phyloP scores from a whole-genome alignment of 768 basidiomycete genomes.

The Lenzites betulinus region DNA sequence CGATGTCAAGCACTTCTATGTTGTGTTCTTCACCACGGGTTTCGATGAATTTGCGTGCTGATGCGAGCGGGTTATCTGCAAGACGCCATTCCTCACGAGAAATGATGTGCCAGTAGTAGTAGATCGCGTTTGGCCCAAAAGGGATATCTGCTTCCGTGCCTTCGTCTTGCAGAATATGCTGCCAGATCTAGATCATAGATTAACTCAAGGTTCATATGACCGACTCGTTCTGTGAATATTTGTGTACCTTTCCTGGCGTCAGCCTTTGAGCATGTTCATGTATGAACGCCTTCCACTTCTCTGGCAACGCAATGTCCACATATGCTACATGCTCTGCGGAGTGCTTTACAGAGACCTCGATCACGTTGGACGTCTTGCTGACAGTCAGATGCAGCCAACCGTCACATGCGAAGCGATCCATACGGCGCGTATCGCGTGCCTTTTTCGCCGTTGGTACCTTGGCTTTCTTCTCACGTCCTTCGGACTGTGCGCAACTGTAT shows the following conservation, averaged over 20 bases:
- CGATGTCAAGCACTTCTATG: constrained; percentile 3
- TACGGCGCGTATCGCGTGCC: too few species aligned
- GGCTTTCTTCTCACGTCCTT: too few species aligned
- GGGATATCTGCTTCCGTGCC: background rate
- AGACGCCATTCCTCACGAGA: background rate
- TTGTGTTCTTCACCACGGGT: background rate
- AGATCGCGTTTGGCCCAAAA: background rate
- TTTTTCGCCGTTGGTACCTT: too few species aligned
- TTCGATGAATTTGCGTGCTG: background rate
- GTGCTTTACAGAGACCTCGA: constrained; percentile 6
- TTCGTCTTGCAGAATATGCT: background rate
- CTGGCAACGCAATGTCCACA: constrained; percentile 8
- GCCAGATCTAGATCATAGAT: background rate
- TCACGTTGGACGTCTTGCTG: background rate
- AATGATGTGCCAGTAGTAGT: background rate
- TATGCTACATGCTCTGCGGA: background rate
- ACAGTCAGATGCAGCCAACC: constrained; percentile 17
- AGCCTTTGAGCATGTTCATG: background rate
- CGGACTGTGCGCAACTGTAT: too few species aligned
- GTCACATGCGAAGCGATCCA: background rate
- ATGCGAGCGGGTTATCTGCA: background rate
- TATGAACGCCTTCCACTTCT: constrained; percentile 16
- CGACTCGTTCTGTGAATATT: background rate
- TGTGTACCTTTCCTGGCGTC: background rate
- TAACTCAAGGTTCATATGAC: background rate